Conservation (phyloP, 768 basidiomycete species). For the Russula sp. region DNA sequence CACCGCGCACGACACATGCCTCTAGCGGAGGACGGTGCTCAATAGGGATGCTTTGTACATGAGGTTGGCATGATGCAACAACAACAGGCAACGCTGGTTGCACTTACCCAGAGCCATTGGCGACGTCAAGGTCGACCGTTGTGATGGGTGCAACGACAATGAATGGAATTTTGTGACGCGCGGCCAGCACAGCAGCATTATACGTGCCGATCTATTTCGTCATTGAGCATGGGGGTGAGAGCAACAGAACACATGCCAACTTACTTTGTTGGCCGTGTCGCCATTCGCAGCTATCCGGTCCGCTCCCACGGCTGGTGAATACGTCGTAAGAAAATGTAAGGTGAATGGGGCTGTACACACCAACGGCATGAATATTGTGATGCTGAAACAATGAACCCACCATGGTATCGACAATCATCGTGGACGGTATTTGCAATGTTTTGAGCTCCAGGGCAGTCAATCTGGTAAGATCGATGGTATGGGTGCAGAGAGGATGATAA, state of each 20-base stretch:
- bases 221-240: neutral
- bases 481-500: neutral
- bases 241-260: constrained; percentile 10
- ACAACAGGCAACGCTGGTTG: neutral
- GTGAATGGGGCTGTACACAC: constrained; percentile 33
- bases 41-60: constrained; percentile 63
- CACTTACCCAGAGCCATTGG: constrained; percentile 53
- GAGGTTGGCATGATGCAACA: neutral
- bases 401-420: constrained; percentile 98
- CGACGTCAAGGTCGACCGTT: constrained; percentile 79
- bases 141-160: constrained; percentile 91
- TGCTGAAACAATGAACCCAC: constrained; percentile 93
- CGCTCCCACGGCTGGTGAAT: constrained; percentile 65
- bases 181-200: constrained; percentile 89
- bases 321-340: neutral
- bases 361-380: constrained; percentile 72
- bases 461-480: constrained; percentile 32
- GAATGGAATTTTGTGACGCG: constrained; percentile 82
- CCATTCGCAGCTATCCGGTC: constrained; percentile 89
- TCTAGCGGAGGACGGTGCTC: constrained; percentile 86
- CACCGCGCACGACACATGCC: constrained; percentile 82
- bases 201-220: constrained; percentile 73
- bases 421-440: constrained; percentile 73
- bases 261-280: constrained; percentile 92
- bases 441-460: constrained; percentile 87